phyloP scores from a whole-genome alignment of 768 basidiomycete genomes.

The Phlegmacium glaucopus region DNA sequence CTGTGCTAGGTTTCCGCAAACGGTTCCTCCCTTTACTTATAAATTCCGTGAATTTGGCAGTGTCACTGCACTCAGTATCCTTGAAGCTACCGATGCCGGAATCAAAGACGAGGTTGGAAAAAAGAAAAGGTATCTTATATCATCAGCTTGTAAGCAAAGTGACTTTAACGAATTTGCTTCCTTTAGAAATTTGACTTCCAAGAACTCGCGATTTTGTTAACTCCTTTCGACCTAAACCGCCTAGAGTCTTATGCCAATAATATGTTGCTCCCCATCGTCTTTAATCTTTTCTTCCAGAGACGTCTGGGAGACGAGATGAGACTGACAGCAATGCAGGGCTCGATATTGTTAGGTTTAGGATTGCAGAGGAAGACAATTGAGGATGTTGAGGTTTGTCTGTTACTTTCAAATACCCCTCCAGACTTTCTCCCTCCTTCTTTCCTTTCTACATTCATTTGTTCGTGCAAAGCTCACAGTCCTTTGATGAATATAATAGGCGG shows the following conservation, averaged over 20 bases:
- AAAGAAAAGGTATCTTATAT: conserved; percentile 10
- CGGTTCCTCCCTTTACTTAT: conserved; percentile 83
- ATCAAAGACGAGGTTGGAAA: conserved; percentile 42
- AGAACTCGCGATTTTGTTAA: conserved; percentile 57
- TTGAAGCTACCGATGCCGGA: conserved; percentile 79
- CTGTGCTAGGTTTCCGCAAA: conserved; percentile 77
- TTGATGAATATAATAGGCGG: conserved; percentile 49
- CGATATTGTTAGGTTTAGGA: conserved; percentile 86
- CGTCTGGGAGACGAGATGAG: conserved; percentile 56
- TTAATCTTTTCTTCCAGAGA: conserved; percentile 82
- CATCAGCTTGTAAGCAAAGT: background rate
- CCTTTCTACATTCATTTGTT: background rate
- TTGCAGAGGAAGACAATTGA: conserved; percentile 88
- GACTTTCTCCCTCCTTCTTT: background rate
- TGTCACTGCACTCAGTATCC: conserved; percentile 79
- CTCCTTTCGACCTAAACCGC: conserved; percentile 94
- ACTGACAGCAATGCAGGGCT: conserved; percentile 86
- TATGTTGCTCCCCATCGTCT: conserved; percentile 79
- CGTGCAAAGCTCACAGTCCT: too few species aligned
- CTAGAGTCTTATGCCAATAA: conserved; percentile 95
- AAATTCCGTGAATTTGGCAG: conserved; percentile 94
- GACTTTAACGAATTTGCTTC: background rate
- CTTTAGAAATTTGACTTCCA: conserved; percentile 22
- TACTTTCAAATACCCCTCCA: background rate
- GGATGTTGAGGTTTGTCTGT: conserved; percentile 68